Conservation (phyloP, 495 filamentous ascomycete genomes). For the Cryomyces minteri region DNA sequence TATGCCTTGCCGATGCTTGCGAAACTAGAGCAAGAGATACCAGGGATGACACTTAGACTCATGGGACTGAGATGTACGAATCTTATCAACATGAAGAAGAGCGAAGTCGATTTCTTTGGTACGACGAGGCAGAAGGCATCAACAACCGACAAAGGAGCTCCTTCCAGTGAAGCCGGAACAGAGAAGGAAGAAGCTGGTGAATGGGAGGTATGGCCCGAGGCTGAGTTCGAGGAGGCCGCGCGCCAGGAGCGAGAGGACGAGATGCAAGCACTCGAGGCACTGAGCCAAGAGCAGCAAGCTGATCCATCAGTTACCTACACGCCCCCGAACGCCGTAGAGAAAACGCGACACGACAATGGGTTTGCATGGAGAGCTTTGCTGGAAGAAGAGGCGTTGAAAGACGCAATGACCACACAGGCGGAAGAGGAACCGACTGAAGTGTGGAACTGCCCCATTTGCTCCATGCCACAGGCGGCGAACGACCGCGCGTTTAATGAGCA, state of each 20-base stretch:
- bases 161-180: background rate
- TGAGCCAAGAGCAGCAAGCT: constrained; percentile 38
- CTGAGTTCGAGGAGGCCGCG: constrained; percentile 47
- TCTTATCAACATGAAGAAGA: constrained; percentile 66
- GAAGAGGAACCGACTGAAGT: constrained; percentile 21
- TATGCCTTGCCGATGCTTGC: constrained; percentile 66
- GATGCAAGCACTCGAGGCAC: constrained; percentile 39
- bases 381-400: constrained; percentile 2
- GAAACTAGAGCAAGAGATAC: constrained; percentile 75
- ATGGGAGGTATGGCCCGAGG: constrained; percentile 52
- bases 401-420: constrained; percentile 1
- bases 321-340: background rate
- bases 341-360: constrained; percentile 11
- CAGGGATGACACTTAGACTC: constrained; percentile 61
- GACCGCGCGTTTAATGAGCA: constrained; percentile 79
- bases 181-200: constrained; percentile 19
- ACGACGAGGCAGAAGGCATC: constrained; percentile 10
- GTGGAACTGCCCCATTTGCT: constrained; percentile 85
- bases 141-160: background rate
- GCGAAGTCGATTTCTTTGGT: constrained; percentile 65
- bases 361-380: constrained; percentile 28
- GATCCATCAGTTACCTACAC: background rate
- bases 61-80: constrained; percentile 82
- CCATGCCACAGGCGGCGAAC: constrained; percentile 48
- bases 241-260: constrained; percentile 47